phyloP scores from a whole-genome alignment of 108 stramenopile genomes.

The Discostella pseudostelligera region DNA sequence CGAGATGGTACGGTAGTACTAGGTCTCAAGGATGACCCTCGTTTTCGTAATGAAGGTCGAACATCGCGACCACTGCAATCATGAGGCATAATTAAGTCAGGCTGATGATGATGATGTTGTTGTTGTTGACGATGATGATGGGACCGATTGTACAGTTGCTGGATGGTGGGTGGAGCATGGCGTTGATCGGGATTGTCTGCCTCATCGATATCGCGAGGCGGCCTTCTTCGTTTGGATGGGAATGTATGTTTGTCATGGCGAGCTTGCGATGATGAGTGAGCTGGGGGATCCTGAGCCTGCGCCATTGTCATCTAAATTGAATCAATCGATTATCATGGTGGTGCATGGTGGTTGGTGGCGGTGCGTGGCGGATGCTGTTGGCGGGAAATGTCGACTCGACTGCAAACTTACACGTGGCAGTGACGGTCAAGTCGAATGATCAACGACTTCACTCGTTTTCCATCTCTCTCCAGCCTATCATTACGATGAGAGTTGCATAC shows the following conservation, averaged over 20 bases:
- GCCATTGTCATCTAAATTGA: too few species aligned
- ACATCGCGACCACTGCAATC: neutral
- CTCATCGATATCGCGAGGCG: neutral
- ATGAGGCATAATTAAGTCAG: neutral
- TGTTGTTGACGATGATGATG: neutral
- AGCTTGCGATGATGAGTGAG: too few species aligned
- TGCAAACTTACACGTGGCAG: too few species aligned
- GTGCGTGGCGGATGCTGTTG: too few species aligned
- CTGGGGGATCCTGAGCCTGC: too few species aligned
- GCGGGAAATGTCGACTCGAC: too few species aligned
- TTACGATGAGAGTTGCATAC: too few species aligned
- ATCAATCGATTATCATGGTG: neutral
- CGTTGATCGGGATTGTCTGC: neutral
- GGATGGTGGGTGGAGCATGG: neutral
- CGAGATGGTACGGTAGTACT: neutral
- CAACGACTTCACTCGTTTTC: too few species aligned
- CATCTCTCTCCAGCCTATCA: too few species aligned
- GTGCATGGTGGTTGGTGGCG: too few species aligned
- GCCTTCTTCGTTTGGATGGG: constrained; percentile 1
- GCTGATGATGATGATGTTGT: neutral
- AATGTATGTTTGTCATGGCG: neutral
- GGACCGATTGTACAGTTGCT: neutral
- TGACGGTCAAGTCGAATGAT: too few species aligned
- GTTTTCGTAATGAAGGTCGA: neutral
- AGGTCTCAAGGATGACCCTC: constrained; percentile 2